phyloP scores from a whole-genome alignment of 805 yeast genomes.

The Hanseniaspora guilliermondii region DNA sequence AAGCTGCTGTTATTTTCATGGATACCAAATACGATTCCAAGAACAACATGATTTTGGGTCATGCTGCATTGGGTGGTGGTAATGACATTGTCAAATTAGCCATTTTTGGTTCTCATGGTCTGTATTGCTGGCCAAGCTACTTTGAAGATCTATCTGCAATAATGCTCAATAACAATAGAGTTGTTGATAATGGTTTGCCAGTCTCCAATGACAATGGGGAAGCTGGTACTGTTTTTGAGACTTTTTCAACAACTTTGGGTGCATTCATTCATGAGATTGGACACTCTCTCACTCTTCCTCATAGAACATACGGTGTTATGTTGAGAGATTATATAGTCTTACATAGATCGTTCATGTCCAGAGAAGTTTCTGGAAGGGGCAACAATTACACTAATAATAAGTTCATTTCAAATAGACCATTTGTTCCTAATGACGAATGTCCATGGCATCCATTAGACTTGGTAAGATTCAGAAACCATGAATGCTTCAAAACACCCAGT shows the following conservation, averaged over 20 bases:
- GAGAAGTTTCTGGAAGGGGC: constrained; percentile 52
- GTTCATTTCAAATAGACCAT: constrained; percentile 1
- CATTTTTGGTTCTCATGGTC: constrained; percentile 85
- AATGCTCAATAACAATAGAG: constrained; percentile 27
- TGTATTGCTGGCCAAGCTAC: constrained; percentile 84
- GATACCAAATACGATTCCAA: constrained; percentile 74
- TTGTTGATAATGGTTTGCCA: constrained; percentile 11
- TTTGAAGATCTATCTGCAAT: constrained; percentile 64
- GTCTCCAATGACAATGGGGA: constrained; percentile 87
- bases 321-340: constrained; percentile 68
- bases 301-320: constrained; percentile 84
- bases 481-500: constrained; percentile 55
- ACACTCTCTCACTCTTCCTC: constrained; percentile 82
- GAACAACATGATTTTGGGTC: constrained; percentile 53
- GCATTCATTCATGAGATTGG: constrained; percentile 96
- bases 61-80: constrained; percentile 94
- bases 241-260: constrained; percentile 72
- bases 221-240: constrained; percentile 84
- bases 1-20: constrained; percentile 73
- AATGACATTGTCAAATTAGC: constrained; percentile 58
- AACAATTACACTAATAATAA: constrained; percentile 22
- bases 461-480: constrained; percentile 67
- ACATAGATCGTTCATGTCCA: constrained; percentile 68
- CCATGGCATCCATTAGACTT: constrained; percentile 80
- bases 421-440: constrained; percentile 49